Percentiles rank a stretch among this genome's conserved stretches.
These are phyloP conservation scores for Aspergillus sp. DNA, from an alignment of 2,329 filamentous ascomycete genomes.

Conservation along the genomic window DNA sequence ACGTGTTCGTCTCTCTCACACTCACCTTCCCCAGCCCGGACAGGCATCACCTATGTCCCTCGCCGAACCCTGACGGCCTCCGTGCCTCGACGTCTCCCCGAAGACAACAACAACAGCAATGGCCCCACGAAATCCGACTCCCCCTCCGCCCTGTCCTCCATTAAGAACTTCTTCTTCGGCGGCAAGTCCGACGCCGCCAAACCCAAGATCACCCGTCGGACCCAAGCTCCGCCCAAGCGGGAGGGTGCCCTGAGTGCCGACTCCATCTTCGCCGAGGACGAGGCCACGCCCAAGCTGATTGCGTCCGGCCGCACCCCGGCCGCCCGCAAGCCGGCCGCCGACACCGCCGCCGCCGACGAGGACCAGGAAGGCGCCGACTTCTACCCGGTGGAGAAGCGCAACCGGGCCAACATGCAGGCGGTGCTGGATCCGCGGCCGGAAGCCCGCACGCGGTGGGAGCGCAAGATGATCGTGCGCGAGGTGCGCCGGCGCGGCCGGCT, in stretches of 20 bases:
- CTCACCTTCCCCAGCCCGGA: slow-evolving; percentile 26
- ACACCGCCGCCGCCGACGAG: slow-evolving; percentile 11
- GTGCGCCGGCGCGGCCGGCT: slow-evolving; percentile 68
- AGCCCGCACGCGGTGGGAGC: slow-evolving; percentile 71
- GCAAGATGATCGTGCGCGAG: slow-evolving; percentile 78
- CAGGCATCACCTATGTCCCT: slow-evolving; percentile 32
- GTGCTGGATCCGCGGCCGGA: slow-evolving; percentile 74
- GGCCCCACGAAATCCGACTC: slow-evolving; percentile 15
- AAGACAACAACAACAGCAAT: slow-evolving; percentile 21
- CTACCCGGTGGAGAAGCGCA: slow-evolving; percentile 35
- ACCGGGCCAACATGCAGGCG: slow-evolving; percentile 57
- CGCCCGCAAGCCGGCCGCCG: slow-evolving; percentile 19
- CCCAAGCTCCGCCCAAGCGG: slow-evolving; percentile 30
- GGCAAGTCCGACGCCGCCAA: slow-evolving; percentile 23
- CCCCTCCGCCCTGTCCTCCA: slow-evolving; percentile 27
- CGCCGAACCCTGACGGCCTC: slow-evolving; percentile 37
- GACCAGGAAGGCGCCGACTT: slow-evolving; percentile 6
- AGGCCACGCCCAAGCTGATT: slow-evolving; percentile 23
- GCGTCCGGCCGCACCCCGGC: slow-evolving; percentile 27
- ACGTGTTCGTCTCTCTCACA: background rate
- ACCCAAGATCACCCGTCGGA: slow-evolving; percentile 27
- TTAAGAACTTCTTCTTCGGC: slow-evolving; percentile 36
- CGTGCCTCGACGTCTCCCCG: slow-evolving; percentile 27
- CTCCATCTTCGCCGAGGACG: slow-evolving; percentile 44
- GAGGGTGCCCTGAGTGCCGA: slow-evolving; percentile 35